phyloP scores from a whole-genome alignment of 768 basidiomycete genomes.

The Psilocybe cyanescens region DNA sequence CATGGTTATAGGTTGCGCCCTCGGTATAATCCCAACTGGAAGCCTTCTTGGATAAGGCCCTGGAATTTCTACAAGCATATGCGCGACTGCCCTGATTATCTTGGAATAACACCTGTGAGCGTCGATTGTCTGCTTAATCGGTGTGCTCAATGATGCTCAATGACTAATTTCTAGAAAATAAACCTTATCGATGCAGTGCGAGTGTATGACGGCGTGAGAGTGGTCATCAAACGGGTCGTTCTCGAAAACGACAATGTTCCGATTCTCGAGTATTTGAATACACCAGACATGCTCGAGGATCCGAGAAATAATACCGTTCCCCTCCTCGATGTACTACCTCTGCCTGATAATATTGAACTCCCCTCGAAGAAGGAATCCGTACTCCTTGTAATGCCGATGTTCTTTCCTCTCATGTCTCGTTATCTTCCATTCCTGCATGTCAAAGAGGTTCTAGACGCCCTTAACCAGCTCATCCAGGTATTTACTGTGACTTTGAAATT shows the following conservation, averaged over 20 bases:
- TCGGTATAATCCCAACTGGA: conserved; percentile 13
- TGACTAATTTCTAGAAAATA: background rate
- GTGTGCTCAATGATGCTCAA: too few relatives aligned
- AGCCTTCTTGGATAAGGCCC: conserved; percentile 7
- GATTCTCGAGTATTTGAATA: conserved; percentile 16
- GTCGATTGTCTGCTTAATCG: too few relatives aligned
- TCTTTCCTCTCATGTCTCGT: conserved; percentile 15
- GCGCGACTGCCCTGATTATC: background rate
- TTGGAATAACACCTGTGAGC: background rate
- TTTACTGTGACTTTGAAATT: background rate
- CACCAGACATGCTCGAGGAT: conserved; percentile 10
- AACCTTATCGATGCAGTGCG: conserved; percentile 5
- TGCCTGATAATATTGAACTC: conserved; percentile 15
- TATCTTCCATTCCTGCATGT: conserved; percentile 22
- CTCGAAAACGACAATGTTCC: conserved; percentile 1
- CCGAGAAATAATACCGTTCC: conserved; percentile 27
- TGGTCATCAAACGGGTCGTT: conserved; percentile 4
- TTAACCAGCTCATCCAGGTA: conserved; percentile 14
- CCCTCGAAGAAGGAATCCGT: background rate
- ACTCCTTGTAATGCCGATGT: conserved; percentile 26
- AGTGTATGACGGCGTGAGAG: conserved; percentile 1
- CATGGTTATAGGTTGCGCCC: conserved; percentile 9
- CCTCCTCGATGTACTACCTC: conserved; percentile 24
- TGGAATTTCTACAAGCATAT: background rate
- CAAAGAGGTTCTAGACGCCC: conserved; percentile 25